Evolutionary conservation across 2,329 filamentous ascomycete species (phyloP).

Genomic region (Colletotrichum godetiae): DNA sequence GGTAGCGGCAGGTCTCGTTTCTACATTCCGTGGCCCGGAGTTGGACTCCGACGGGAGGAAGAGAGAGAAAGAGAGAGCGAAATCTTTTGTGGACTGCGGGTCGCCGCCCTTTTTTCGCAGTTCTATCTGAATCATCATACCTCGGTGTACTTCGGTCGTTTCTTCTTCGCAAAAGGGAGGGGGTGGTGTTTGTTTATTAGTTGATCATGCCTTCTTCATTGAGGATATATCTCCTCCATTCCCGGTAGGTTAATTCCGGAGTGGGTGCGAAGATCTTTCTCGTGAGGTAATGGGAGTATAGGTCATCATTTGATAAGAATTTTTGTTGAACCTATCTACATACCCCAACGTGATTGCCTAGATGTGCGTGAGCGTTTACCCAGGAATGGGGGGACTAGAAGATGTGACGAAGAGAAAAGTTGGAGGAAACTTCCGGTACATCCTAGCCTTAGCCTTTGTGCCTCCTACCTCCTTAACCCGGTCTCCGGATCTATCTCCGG

Average conservation of each 20-base stretch:
- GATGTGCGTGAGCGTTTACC: neutral
- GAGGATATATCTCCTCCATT: neutral
- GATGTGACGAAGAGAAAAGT: neutral
- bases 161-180: neutral
- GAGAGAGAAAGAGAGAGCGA: neutral
- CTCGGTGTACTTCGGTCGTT: neutral
- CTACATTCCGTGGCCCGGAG: neutral
- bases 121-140: neutral
- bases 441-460: too few relatives aligned
- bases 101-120: neutral
- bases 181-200: neutral
- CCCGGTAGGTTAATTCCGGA: neutral
- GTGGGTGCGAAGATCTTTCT: neutral
- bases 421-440: neutral
- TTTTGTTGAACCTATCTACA: neutral
- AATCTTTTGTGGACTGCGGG: neutral
- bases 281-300: neutral
- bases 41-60: neutral
- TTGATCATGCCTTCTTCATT: neutral
- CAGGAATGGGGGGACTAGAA: neutral
- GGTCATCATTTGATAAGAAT: neutral
- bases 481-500: neutral
- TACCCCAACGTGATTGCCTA: too few relatives aligned
- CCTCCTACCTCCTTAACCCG: neutral
- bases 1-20: neutral